Percentiles rank a stretch among this genome's conserved stretches.
These are phyloP conservation scores for Syzygium malaccense DNA, from an alignment of 441 rosid species.

Conservation along the genomic window DNA sequence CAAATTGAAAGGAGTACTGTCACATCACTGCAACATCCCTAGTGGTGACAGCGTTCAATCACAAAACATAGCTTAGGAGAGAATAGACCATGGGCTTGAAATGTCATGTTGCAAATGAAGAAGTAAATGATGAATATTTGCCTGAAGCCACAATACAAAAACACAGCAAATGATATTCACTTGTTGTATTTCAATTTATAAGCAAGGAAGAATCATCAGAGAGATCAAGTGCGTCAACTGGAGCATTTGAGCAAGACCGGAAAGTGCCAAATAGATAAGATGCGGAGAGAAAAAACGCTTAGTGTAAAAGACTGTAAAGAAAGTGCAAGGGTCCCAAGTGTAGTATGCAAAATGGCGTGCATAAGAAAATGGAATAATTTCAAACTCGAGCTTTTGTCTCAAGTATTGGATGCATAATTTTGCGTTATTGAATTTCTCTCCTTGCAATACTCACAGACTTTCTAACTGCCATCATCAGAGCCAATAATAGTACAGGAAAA, in stretches of 20 bases:
- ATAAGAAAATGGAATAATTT: not conserved
- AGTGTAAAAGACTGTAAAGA: not conserved
- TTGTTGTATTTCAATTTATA: not conserved
- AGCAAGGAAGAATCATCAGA: not conserved
- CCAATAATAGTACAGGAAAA: not conserved
- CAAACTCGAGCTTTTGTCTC: not conserved
- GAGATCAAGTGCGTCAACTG: not conserved
- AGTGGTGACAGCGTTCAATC: not conserved
- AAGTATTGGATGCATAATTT: not conserved
- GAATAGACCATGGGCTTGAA: not conserved
- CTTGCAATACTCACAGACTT: not conserved
- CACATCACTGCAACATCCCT: not conserved
- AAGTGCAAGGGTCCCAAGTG: not conserved
- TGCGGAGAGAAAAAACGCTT: not conserved
- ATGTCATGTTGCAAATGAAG: not conserved
- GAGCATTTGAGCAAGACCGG: not conserved
- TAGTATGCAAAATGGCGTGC: rapidly evolving
- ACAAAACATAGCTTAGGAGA: not conserved
- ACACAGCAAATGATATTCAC: not conserved
- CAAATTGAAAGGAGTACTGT: not conserved
- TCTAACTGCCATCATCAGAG: not conserved
- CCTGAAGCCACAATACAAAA: not conserved
- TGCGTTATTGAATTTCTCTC: not conserved
- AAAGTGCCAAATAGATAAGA: not conserved
- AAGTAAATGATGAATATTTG: not conserved